Evolutionary conservation across 805 yeast genomes (phyloP).

Genomic region (Kockiozyma suomiensis): DNA sequence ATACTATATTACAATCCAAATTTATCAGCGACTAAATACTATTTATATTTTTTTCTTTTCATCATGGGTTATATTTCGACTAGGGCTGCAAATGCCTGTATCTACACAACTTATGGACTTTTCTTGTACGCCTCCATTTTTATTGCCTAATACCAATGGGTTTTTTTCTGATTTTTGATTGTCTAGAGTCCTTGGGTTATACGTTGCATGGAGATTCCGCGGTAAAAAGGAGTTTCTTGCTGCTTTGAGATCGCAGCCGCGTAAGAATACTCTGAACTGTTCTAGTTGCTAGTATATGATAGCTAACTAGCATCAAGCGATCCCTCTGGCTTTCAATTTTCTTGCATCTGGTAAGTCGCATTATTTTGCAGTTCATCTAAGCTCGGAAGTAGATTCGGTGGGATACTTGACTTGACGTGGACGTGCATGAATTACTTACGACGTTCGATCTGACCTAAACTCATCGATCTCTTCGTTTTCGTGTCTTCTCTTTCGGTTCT

Average conservation of each 20-base stretch:
- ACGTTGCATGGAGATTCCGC: constrained; percentile 57
- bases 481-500: neutral
- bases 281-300: neutral
- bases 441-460: too few species aligned
- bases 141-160: neutral
- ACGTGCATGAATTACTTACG: too few species aligned
- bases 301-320: constrained; percentile 30
- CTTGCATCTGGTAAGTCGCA: constrained; percentile 79
- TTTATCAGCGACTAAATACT: too few species aligned
- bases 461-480: too few species aligned
- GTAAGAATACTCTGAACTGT: constrained; percentile 38
- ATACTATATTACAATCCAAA: neutral
- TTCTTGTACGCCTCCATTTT: constrained; percentile 44
- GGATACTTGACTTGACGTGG: neutral
- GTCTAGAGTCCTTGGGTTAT: constrained; percentile 51
- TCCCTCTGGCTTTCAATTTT: constrained; percentile 84
- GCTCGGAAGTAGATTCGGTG: neutral
- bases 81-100: constrained; percentile 64
- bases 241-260: constrained; percentile 78
- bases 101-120: constrained; percentile 61
- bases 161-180: neutral
- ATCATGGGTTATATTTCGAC: constrained; percentile 42
- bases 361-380: neutral
- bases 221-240: constrained; percentile 63
- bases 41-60: too few species aligned